Conservation (phyloP, 2,329 filamentous ascomycete genomes). For the Cordyceps tenuipes region DNA sequence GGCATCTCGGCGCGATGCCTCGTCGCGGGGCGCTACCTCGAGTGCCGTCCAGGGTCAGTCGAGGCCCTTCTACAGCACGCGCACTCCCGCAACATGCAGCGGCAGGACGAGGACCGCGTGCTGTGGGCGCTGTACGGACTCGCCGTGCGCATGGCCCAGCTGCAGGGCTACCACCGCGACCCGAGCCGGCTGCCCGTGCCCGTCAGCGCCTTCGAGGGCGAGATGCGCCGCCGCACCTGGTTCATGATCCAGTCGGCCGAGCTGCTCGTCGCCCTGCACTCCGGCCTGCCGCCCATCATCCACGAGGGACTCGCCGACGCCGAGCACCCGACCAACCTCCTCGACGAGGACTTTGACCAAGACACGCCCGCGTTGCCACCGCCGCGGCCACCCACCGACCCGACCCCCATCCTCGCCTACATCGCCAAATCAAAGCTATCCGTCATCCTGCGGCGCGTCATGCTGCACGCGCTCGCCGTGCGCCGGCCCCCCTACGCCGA, state of each 20-base stretch:
- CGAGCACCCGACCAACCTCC: conserved; percentile 36
- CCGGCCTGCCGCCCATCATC: conserved; percentile 44
- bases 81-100: conserved; percentile 33
- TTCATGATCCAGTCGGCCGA: conserved; percentile 40
- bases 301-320: conserved; percentile 40
- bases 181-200: conserved; percentile 30
- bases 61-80: conserved; percentile 41
- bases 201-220: conserved; percentile 40
- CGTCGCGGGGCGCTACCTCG: conserved; percentile 38
- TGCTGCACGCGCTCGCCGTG: conserved; percentile 32
- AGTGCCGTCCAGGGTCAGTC: conserved; percentile 36
- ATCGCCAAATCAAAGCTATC: conserved; percentile 35
- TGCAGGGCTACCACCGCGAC: conserved; percentile 45
- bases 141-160: conserved; percentile 40
- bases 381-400: conserved; percentile 33
- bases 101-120: conserved; percentile 33
- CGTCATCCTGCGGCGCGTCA: conserved; percentile 34
- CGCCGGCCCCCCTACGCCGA: conserved; percentile 27
- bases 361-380: conserved; percentile 32
- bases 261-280: conserved; percentile 40
- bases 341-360: conserved; percentile 45
- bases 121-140: conserved; percentile 41
- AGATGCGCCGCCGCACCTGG: conserved; percentile 44
- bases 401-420: conserved; percentile 35
- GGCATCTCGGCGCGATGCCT: conserved; percentile 37